Conservation (phyloP, 2,329 filamentous ascomycete species). For the Penicillium sp. region DNA sequence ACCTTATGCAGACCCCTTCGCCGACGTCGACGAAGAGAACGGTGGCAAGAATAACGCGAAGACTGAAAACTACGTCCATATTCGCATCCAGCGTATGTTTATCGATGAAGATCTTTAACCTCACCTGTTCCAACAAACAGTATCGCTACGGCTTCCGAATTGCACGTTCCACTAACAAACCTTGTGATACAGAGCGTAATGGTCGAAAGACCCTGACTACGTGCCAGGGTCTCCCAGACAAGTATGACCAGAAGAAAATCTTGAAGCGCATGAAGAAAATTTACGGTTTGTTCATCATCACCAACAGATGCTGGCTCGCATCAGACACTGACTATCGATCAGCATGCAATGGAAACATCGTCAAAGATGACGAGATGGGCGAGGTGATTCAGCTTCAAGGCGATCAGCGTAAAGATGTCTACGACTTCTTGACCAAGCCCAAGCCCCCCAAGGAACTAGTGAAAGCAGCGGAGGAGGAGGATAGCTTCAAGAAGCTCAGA, state of each 20-base stretch:
- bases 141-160: not conserved
- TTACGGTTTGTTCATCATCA: constrained; percentile 65
- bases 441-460: not conserved
- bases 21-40: constrained; percentile 99
- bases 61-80: constrained; percentile 98
- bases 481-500: not conserved
- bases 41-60: constrained; percentile 85
- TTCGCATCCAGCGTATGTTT: constrained; percentile 94
- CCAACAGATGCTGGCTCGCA: not conserved
- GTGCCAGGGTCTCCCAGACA: constrained; percentile 97
- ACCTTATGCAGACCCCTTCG: constrained; percentile 85
- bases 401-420: constrained; percentile 98
- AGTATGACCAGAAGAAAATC: constrained; percentile 99
- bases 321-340: constrained; percentile 20
- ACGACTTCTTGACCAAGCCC: constrained; percentile 91
- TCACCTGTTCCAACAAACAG: not conserved
- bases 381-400: constrained; percentile 99
- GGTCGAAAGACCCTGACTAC: constrained; percentile 99
- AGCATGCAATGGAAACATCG: constrained; percentile 99
- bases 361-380: constrained; percentile 93
- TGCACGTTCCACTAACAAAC: not conserved
- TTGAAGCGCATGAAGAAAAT: constrained; percentile 99
- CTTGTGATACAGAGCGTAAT: constrained; percentile 79
- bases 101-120: not conserved
- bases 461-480: not conserved